phyloP scores from a whole-genome alignment of 2,329 filamentous ascomycete species.

The Waltergamsia citrina region DNA sequence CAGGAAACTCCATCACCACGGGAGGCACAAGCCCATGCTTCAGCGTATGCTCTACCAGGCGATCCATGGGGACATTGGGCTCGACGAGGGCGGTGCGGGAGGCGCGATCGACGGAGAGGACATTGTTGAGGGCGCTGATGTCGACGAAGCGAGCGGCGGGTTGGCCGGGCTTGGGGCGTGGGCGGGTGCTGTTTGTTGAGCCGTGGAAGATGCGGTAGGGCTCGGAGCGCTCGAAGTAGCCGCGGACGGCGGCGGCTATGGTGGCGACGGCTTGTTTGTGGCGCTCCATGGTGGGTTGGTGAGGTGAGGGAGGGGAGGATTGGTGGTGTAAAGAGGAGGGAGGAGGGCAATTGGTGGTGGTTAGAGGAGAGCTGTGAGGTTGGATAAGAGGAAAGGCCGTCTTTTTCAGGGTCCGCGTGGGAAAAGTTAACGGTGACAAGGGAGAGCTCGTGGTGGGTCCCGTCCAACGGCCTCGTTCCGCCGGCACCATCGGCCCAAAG shows the following conservation, averaged over 20 bases:
- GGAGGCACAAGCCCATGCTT: constrained; percentile 47
- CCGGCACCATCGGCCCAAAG: no score
- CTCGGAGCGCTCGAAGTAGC: constrained; percentile 35
- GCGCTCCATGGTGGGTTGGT: constrained; percentile 31
- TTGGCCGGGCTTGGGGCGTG: constrained; percentile 21
- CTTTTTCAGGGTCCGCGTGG: no score
- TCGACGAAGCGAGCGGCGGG: constrained; percentile 36
- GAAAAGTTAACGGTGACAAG: no score
- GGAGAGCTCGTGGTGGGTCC: no score
- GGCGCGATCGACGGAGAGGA: constrained; percentile 51
- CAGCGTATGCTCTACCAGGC: constrained; percentile 47
- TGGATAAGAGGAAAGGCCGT: no score
- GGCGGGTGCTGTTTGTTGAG: constrained; percentile 65
- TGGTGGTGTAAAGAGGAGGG: background rate
- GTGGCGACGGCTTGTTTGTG: constrained; percentile 37
- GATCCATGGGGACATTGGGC: constrained; percentile 64
- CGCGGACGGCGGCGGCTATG: constrained; percentile 36
- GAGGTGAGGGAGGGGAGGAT: background rate
- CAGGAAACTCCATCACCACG: constrained; percentile 63
- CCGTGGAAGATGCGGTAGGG: constrained; percentile 72
- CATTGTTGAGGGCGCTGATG: constrained; percentile 53
- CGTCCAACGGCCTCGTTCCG: no score
- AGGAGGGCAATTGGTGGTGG: background rate
- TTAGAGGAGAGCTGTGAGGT: background rate
- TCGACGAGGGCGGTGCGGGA: constrained; percentile 56